These are phyloP conservation scores for Amanita pallidorosea DNA, from an alignment of 768 basidiomycete genomes.

Conservation along the genomic window DNA sequence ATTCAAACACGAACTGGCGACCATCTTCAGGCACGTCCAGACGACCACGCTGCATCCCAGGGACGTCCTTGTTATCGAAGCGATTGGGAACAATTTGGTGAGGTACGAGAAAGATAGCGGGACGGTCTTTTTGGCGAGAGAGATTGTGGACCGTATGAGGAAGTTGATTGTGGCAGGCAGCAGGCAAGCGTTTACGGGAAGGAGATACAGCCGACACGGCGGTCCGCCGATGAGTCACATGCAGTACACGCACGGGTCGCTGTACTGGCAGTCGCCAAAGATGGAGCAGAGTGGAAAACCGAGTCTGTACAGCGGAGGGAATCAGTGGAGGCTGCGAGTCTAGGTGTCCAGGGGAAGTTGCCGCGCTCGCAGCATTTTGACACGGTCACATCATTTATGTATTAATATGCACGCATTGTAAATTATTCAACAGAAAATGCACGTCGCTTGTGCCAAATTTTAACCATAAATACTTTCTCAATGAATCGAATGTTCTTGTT, in stretches of 20 bases:
- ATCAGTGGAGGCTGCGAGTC: too few relatives aligned
- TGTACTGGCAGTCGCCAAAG: background rate
- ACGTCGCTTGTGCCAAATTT: too few relatives aligned
- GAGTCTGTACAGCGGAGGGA: background rate
- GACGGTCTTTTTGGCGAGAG: conserved; percentile 47
- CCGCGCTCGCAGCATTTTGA: too few relatives aligned
- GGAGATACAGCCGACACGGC: background rate
- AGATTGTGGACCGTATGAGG: conserved; percentile 33
- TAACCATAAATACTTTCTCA: too few relatives aligned
- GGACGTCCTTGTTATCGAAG: conserved; percentile 40
- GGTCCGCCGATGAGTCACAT: background rate
- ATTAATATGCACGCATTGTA: too few relatives aligned
- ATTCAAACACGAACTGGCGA: conserved; percentile 52
- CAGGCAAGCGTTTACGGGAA: background rate
- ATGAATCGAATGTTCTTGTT: too few relatives aligned
- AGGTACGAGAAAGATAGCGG: conserved; percentile 50
- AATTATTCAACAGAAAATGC: too few relatives aligned
- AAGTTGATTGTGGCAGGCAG: conserved; percentile 17
- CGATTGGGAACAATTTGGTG: conserved; percentile 33
- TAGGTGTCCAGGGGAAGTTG: too few relatives aligned
- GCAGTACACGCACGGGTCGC: background rate
- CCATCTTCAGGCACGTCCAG: conserved; percentile 48
- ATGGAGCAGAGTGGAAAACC: background rate
- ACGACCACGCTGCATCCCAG: conserved; percentile 34
- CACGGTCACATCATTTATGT: too few relatives aligned